Base-by-base conservation (phyloP, 495 filamentous ascomycete species). In the Trichocladium uniseriatum region DNA sequence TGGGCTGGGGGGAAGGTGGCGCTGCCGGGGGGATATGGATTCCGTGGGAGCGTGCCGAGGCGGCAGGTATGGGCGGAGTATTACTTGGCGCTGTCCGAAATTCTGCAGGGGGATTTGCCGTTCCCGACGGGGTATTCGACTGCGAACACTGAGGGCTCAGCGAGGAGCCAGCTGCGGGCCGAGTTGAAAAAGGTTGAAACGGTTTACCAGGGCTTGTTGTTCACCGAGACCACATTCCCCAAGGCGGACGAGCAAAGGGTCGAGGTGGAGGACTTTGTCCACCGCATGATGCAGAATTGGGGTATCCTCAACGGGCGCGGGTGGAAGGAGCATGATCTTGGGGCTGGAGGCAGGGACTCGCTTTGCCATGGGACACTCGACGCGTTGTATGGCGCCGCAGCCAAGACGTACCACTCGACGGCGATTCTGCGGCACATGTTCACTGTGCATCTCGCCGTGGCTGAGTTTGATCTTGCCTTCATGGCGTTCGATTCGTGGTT, bases 331-430 rank as follows among this genome's bases (percentile, higher is more conserved):
- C 75, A 82, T 46, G 88, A 92, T 54, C 72, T 94, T 21, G 87
- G 84, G 13, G 78, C 81, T 61, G 87, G 84, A 5, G 89, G 87
- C 9, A 83, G 86, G 60, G 79, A 80, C 57, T 74, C 72, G 21
- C 71, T 89, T 16, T 79, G 85, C 51, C 77, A 79, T 45, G 79
- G 78, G 45, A 82, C 89, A 29, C 74, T 94, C 20, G 87, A 94
- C 67, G 84, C 87, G 22, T 70, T 96, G 9, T 95, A 95, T 57
- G 80, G 84, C 16, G 89, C 89, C 22, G 85, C 92, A 9, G 85
- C 84, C 2, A 94, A 90, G 65, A 94, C 89, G 0, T 98, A 89
- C 56, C 92, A 97, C 60, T 97, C 94, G 2, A 91, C 89, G 5
- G 66, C 83, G 19, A 81, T 97, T 44, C 69, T 98, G 24, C 75